These are phyloP conservation scores for Saitozyma sp. DNA, from an alignment of 768 basidiomycete genomes.

Conservation along the genomic window DNA sequence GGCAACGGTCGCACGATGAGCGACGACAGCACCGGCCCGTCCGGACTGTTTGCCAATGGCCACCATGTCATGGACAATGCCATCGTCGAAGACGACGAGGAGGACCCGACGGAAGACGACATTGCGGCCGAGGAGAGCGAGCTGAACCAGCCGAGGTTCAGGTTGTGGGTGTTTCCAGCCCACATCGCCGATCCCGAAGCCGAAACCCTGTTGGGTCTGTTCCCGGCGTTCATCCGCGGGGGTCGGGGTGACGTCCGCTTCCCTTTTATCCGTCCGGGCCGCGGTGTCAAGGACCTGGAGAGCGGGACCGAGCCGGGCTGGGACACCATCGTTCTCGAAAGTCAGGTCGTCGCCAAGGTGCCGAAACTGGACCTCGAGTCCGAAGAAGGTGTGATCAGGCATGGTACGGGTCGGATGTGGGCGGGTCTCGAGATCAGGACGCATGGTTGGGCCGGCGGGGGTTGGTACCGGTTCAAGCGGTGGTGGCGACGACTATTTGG, in stretches of 20 bases:
- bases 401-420: constrained; percentile 85
- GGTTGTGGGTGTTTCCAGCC: constrained; percentile 75
- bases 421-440: constrained; percentile 64
- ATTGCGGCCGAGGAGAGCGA: constrained; percentile 37
- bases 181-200: constrained; percentile 72
- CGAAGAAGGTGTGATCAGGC: constrained; percentile 63
- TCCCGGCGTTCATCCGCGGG: constrained; percentile 68
- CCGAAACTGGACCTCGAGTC: constrained; percentile 54
- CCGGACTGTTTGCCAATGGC: not conserved
- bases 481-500: constrained; percentile 75
- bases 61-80: constrained; percentile 28
- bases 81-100: constrained; percentile 51
- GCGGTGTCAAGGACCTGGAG: constrained; percentile 27
- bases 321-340: constrained; percentile 19
- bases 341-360: constrained; percentile 10
- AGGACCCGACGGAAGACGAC: constrained; percentile 57
- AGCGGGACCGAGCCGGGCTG: constrained; percentile 10
- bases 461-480: constrained; percentile 73
- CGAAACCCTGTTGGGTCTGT: constrained; percentile 66
- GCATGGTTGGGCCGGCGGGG: constrained; percentile 70
- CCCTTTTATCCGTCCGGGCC: constrained; percentile 46
- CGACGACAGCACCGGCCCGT: constrained; percentile 10
- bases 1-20: constrained; percentile 11
- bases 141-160: constrained; percentile 54
- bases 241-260: constrained; percentile 58